Percentiles rank a stretch among this genome's conserved stretches.
Conservation (phyloP, 805 yeast species). For the Zygotorulaspora sp. region DNA sequence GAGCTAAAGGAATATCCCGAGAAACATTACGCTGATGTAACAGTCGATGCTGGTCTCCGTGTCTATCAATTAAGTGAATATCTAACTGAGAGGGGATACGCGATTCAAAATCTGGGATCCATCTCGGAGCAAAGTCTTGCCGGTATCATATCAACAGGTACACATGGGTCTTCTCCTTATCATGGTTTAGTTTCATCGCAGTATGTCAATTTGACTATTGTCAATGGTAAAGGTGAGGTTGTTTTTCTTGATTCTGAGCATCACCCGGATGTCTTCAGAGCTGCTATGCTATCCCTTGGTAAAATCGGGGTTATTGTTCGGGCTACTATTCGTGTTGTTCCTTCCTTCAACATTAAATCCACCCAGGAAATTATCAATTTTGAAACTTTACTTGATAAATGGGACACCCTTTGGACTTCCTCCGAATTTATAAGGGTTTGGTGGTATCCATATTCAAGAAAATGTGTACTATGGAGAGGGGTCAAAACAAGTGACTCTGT, state of each 20-base stretch:
- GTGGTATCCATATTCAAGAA: conserved; percentile 95
- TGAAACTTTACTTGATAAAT: conserved; percentile 60
- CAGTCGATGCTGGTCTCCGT: conserved; percentile 92
- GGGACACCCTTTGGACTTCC: conserved; percentile 81
- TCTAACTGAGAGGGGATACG: conserved; percentile 60
- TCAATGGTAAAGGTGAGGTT: conserved; percentile 71
- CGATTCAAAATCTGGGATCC: conserved; percentile 88
- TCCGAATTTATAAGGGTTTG: conserved; percentile 90
- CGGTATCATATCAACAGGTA: conserved; percentile 94
- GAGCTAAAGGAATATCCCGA: conserved; percentile 44
- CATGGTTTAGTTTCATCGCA: conserved; percentile 91
- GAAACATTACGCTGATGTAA: conserved; percentile 77
- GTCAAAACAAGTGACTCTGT: conserved; percentile 62
- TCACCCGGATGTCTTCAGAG: conserved; percentile 65
- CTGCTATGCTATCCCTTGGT: conserved; percentile 82
- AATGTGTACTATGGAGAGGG: conserved; percentile 90
- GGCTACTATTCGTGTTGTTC: conserved; percentile 81
- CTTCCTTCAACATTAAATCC: conserved; percentile 75
- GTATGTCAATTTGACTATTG: conserved; percentile 68
- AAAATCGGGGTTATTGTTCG: conserved; percentile 85
- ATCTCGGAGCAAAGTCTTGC: conserved; percentile 91
- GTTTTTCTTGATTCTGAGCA: conserved; percentile 48
- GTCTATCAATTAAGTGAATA: conserved; percentile 66
- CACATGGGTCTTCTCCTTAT: conserved; percentile 91
- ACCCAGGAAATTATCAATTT: conserved; percentile 78